Percentiles rank a stretch among this genome's conserved stretches.
Conservation (phyloP, 1,284 basidiomycete species). For the Crepidotus sp. region DNA sequence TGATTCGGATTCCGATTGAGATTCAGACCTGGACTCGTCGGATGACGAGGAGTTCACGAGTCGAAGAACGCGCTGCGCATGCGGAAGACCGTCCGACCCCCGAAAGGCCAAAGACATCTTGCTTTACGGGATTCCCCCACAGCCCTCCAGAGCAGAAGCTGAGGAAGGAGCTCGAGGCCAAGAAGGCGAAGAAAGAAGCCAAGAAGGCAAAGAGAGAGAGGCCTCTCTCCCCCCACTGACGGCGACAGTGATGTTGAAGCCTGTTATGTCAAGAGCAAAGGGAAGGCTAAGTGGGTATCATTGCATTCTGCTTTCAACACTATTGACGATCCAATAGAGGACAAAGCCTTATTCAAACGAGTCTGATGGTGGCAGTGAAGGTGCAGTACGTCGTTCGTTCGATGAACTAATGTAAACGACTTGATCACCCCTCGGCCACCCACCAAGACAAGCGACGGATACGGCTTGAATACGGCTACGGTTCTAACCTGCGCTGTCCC, state of each 20-base stretch:
- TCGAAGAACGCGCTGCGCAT: constrained; percentile 1
- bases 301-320: too few species aligned
- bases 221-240: not conserved
- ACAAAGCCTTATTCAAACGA: not conserved
- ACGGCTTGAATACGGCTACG: not conserved
- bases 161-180: too few species aligned
- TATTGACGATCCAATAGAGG: not conserved
- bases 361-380: constrained; percentile 1
- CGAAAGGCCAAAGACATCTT: constrained; percentile 4
- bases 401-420: not conserved
- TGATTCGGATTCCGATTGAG: constrained; percentile 5
- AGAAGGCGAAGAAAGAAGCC: not conserved
- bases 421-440: not conserved
- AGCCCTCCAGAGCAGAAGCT: constrained; percentile 4
- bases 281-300: too few species aligned
- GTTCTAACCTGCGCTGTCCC: not conserved
- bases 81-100: constrained; percentile 2
- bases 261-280: not conserved
- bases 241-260: not conserved
- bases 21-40: not conserved
- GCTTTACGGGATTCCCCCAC: constrained; percentile 4
- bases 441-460: not conserved
- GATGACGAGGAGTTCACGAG: constrained; percentile 4
- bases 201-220: constrained; percentile 3
- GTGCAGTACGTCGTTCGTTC: not conserved